Evolutionary conservation across 2,329 filamentous ascomycete species (phyloP).

Genomic region (Sphaerostilbella broomeana): DNA sequence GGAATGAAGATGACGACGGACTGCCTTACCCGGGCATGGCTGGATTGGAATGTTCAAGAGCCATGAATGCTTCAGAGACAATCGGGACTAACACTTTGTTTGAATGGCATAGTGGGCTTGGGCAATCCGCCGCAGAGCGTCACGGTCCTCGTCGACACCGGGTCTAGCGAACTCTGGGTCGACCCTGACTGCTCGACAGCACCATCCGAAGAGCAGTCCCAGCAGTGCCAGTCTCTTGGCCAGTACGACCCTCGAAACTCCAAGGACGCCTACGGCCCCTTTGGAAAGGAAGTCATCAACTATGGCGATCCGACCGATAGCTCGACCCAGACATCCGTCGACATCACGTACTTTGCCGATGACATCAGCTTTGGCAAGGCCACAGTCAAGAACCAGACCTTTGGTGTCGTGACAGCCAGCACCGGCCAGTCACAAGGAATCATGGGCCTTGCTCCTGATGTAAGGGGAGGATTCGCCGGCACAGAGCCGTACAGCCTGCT

Average conservation of each 20-base stretch:
- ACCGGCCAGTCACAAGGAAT: conserved; percentile 46
- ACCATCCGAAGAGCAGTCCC: conserved; percentile 25
- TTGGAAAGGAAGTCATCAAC: conserved; percentile 31
- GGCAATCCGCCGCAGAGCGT: conserved; percentile 37
- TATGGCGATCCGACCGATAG: conserved; percentile 34
- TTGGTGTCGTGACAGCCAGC: conserved; percentile 41
- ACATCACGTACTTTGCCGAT: conserved; percentile 41
- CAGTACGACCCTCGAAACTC: conserved; percentile 39
- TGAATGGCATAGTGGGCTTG: conserved; percentile 31
- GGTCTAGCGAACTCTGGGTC: conserved; percentile 50
- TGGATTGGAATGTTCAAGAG: too few species aligned
- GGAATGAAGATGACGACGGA: too few species aligned
- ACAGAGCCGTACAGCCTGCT: conserved; percentile 45
- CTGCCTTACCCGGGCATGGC: too few species aligned
- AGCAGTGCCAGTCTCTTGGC: conserved; percentile 36
- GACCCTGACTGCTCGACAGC: conserved; percentile 43
- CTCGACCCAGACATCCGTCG: conserved; percentile 31
- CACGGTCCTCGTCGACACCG: conserved; percentile 44
- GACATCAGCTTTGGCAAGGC: conserved; percentile 38
- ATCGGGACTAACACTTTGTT: too few species aligned
- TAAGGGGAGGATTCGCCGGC: conserved; percentile 31
- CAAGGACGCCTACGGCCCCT: conserved; percentile 30
- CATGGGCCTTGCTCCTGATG: conserved; percentile 42
- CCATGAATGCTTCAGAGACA: too few species aligned
- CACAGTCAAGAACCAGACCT: conserved; percentile 39